Percentiles rank a stretch among this genome's conserved stretches.
These are phyloP conservation scores for Cephaloascus fragrans DNA, from an alignment of 805 yeast genomes.

Conservation along the genomic window DNA sequence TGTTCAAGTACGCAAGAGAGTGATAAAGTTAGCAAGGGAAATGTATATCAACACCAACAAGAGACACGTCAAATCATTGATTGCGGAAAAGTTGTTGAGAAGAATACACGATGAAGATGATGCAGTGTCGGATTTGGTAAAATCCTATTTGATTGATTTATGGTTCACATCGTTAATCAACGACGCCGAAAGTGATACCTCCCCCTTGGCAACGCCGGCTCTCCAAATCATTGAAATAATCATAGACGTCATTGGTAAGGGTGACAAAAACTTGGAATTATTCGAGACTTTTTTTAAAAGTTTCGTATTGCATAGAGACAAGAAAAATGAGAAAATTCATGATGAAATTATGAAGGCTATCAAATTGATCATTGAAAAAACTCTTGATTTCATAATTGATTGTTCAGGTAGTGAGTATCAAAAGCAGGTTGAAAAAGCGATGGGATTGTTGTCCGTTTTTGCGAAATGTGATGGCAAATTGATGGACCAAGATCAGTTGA, in stretches of 20 bases:
- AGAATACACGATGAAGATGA: conserved; percentile 68
- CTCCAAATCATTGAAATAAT: conserved; percentile 18
- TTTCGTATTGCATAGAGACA: conserved; percentile 23
- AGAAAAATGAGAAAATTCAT: conserved; percentile 8
- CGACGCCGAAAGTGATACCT: conserved; percentile 1
- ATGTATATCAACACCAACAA: conserved; percentile 31
- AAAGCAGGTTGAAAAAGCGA: conserved; percentile 18
- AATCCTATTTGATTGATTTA: conserved; percentile 5
- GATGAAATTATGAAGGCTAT: conserved; percentile 11
- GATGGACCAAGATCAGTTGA: conserved; percentile 57
- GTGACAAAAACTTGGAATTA: conserved; percentile 28
- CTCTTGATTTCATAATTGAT: conserved; percentile 26
- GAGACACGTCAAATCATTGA: conserved; percentile 21
- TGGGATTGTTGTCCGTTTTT: conserved; percentile 46
- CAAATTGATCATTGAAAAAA: conserved; percentile 18
- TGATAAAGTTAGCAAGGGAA: conserved; percentile 38
- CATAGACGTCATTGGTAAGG: conserved; percentile 22
- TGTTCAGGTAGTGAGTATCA: conserved; percentile 15
- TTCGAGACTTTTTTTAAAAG: conserved; percentile 40
- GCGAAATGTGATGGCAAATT: conserved; percentile 43
- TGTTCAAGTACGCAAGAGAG: conserved; percentile 53
- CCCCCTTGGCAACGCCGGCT: conserved; percentile 1
- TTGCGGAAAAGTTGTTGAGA: conserved; percentile 42
- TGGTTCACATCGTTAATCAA: conserved; percentile 10
- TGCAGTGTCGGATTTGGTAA: conserved; percentile 6